phyloP scores from a whole-genome alignment of 805 yeast species.

The Saccharomycopsis schoenii region DNA sequence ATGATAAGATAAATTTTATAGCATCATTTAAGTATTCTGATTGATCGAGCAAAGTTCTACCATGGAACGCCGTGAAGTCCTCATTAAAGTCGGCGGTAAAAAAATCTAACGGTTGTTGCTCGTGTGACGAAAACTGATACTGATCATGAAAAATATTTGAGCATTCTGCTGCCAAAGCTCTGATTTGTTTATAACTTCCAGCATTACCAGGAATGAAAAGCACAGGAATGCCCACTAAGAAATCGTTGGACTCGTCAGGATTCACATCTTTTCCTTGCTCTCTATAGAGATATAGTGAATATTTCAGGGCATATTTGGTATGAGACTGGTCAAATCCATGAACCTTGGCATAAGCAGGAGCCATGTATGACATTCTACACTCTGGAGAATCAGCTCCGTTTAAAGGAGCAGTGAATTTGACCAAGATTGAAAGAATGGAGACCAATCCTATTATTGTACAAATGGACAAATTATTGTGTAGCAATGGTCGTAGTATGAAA shows the following conservation, averaged over 20 bases:
- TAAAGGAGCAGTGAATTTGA: conserved; percentile 24
- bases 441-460: conserved; percentile 3
- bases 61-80: conserved; percentile 94
- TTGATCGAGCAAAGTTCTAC: conserved; percentile 85
- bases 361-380: conserved; percentile 70
- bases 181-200: conserved; percentile 80
- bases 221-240: conserved; percentile 69
- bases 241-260: conserved; percentile 34
- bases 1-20: conserved; percentile 56
- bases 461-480: not conserved
- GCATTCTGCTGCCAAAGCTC: conserved; percentile 84
- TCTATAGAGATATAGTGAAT: conserved; percentile 74
- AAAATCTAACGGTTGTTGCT: conserved; percentile 47
- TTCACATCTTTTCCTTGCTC: conserved; percentile 63
- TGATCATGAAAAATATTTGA: conserved; percentile 42
- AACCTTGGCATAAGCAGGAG: conserved; percentile 72
- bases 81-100: conserved; percentile 92
- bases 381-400: conserved; percentile 40
- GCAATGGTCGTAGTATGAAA: not conserved
- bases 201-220: conserved; percentile 97
- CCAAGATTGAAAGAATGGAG: conserved; percentile 21
- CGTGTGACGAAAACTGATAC: conserved; percentile 7
- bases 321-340: conserved; percentile 62
- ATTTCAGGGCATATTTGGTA: conserved; percentile 66
- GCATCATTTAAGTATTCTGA: conserved; percentile 92